Evolutionary conservation across 1,284 basidiomycete species (phyloP), one percentile per base, ranked within the genome.

Genomic region (Microbotryomycetes sp.): DNA sequence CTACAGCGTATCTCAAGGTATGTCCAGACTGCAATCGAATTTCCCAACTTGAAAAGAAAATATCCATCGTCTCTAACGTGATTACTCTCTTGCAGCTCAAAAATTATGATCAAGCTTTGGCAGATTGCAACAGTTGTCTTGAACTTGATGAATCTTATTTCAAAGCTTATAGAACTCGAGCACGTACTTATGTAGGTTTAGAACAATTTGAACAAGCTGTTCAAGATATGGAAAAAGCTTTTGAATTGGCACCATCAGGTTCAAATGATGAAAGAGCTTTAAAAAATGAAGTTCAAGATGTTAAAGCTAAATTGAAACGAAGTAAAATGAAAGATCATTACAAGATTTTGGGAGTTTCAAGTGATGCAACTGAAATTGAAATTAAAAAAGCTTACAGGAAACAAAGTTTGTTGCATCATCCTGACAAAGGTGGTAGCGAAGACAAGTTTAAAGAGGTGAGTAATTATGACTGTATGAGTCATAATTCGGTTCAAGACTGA

Each of bases 131-230:
- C 56, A 79, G 80, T 12, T 88, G 88, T 5, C 80, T 92, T 7
- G 67, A 74, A 6, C 80, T 92, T 50, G 76, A 81, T 62, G 80
- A 86, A 0, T 79, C 80, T 30, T 87, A 87, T 26, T 89, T 86
- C 80, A 93, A 93, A 77, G 88, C 89, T 53, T 78, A 89, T 46
- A 85, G 90, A 42, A 92, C 89, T 2, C 85, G 89, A 45, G 90
- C 88, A 6, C 84, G 89, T 3, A 85, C 89, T 49, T 74, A 87
- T 67, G 79, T 90, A 15, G 84, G 85, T 66, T 78, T 85, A 29
- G 89, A 92, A 71, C 80, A 84, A 54, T 91, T 81, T 74, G 87
- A 92, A 42, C 78, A 80, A 0, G 81, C 86, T 3, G 80, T 92
- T 48, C 79, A 79, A 6, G 89, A 92, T 73, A 92, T 92, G 79